phyloP scores from a whole-genome alignment of 148 eudicot genomes.

The Camellia japonica region DNA sequence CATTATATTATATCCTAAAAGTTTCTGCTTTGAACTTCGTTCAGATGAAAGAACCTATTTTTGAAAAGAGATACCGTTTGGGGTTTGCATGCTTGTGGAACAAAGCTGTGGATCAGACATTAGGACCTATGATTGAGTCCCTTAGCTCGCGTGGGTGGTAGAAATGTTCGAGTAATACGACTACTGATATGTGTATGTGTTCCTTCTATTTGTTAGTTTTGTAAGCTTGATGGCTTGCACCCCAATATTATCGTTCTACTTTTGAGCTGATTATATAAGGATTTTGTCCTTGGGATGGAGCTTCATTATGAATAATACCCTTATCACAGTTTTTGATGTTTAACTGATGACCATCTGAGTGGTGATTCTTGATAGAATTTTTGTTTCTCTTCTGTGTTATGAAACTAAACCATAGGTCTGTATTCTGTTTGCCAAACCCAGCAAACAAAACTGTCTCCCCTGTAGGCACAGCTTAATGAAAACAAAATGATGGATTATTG shows the following conservation, averaged over 20 bases:
- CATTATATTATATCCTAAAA: background rate
- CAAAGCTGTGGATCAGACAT: slow-evolving; percentile 66
- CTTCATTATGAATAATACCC: background rate
- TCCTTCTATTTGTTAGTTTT: background rate
- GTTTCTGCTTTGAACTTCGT: slow-evolving; percentile 14
- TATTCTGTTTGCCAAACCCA: slow-evolving; percentile 3
- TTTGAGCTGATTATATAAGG: background rate
- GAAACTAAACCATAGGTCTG: background rate
- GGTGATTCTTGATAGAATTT: background rate
- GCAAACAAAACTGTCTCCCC: background rate
- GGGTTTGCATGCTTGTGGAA: slow-evolving; percentile 70
- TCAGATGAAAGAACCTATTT: slow-evolving; percentile 47
- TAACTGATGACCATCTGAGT: background rate
- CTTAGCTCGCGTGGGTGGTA: slow-evolving; percentile 78
- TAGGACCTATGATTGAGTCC: slow-evolving; percentile 50
- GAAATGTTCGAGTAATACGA: slow-evolving; percentile 13
- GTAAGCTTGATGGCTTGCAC: background rate
- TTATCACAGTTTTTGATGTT: background rate
- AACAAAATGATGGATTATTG: no score
- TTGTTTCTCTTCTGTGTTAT: background rate
- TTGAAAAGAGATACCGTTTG: slow-evolving; percentile 37
- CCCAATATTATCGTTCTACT: background rate
- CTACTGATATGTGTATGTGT: slow-evolving; percentile 7
- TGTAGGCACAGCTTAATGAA: background rate
- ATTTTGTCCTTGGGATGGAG: background rate